Conservation (phyloP, 176 grass and related monocot species). For the Elymus sibiricus region DNA sequence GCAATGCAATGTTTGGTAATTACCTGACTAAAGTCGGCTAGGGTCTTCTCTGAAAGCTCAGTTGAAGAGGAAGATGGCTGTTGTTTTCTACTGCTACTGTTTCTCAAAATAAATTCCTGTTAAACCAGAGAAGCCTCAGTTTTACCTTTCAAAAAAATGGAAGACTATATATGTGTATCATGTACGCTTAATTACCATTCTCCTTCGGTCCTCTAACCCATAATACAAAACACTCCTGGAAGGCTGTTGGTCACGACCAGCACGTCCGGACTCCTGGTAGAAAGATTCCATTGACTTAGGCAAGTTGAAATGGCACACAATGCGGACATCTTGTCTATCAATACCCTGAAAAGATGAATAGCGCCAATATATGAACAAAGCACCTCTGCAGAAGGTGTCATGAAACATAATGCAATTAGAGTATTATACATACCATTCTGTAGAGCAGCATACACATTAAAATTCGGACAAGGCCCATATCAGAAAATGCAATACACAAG, state of each 20-base stretch:
- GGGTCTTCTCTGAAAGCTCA: slow-evolving; percentile 59
- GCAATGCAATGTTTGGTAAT: slow-evolving; percentile 5
- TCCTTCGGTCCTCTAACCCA: slow-evolving; percentile 74
- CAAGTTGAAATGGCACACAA: slow-evolving; percentile 90
- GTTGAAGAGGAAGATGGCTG: slow-evolving; percentile 52
- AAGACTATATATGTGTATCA: neutral
- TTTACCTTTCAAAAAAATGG: neutral
- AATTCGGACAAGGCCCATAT: slow-evolving; percentile 4
- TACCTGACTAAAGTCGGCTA: slow-evolving; percentile 86
- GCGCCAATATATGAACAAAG: slow-evolving; percentile 29
- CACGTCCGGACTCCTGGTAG: slow-evolving; percentile 94
- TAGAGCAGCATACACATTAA: slow-evolving; percentile 28
- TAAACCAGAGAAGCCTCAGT: slow-evolving; percentile 25
- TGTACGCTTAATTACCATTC: slow-evolving; percentile 61
- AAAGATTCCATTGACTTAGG: slow-evolving; percentile 98
- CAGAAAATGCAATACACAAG: slow-evolving; percentile 9
- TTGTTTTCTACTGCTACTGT: slow-evolving; percentile 52
- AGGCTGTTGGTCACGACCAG: slow-evolving; percentile 75
- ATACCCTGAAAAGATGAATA: slow-evolving; percentile 66
- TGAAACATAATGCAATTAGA: neutral
- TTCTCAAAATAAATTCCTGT: slow-evolving; percentile 94
- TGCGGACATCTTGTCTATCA: slow-evolving; percentile 96
- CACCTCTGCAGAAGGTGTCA: slow-evolving; percentile 10
- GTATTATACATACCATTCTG: slow-evolving; percentile 67
- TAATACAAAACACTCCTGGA: slow-evolving; percentile 92